These are phyloP conservation scores for Candida nitratophila DNA, from an alignment of 805 yeast species.

Conservation along the genomic window DNA sequence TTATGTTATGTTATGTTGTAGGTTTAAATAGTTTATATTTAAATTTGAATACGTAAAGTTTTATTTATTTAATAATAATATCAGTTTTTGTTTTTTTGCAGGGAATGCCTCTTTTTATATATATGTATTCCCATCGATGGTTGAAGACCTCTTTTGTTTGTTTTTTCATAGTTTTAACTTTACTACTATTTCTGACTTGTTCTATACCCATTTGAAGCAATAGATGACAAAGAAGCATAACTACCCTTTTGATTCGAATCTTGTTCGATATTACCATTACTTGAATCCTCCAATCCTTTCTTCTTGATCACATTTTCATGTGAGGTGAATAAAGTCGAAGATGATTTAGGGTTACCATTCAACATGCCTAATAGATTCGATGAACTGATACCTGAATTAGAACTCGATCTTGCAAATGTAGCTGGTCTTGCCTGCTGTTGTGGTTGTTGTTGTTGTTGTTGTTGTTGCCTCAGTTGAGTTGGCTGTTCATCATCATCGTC, in stretches of 20 bases:
- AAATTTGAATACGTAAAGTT: too few species aligned
- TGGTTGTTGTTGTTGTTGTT: too few species aligned
- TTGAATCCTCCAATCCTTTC: neutral
- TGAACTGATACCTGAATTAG: neutral
- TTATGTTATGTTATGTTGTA: too few species aligned
- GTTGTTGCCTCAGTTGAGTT: neutral
- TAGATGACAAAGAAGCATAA: conserved; percentile 7
- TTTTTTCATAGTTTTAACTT: neutral
- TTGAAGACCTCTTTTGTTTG: too few species aligned
- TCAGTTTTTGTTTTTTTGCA: too few species aligned
- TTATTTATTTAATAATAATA: too few species aligned
- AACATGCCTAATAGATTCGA: too few species aligned
- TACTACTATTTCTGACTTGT: neutral
- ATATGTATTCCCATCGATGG: too few species aligned
- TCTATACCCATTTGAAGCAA: conserved; percentile 6
- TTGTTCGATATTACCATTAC: neutral
- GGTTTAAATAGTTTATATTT: too few species aligned
- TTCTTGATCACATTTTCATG: neutral
- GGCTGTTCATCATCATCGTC: neutral
- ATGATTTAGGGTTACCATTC: neutral
- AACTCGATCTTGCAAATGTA: neutral
- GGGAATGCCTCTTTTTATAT: too few species aligned
- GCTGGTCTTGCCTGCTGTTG: too few species aligned
- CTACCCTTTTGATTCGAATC: conserved; percentile 1
- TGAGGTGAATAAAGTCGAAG: neutral